A percentile compares a stretch with the other conserved stretches of the same genome.
Evolutionary conservation across 768 basidiomycete genomes (phyloP).

Genomic region (Scleroderma bovista): DNA sequence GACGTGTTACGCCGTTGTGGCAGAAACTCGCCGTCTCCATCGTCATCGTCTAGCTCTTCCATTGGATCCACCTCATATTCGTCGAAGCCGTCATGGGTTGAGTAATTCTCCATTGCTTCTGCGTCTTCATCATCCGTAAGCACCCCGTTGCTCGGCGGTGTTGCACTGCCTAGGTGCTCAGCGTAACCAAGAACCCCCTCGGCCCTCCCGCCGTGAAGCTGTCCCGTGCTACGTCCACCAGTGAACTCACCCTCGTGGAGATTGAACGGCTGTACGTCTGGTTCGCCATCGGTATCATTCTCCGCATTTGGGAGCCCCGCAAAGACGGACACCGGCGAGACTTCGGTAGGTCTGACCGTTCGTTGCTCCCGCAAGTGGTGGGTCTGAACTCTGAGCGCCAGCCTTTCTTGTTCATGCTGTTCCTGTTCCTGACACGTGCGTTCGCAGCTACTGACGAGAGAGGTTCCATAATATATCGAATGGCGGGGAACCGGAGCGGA

Average conservation of each 20-base stretch:
- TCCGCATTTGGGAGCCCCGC: slow-evolving; percentile 27
- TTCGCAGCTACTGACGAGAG: slow-evolving; percentile 27
- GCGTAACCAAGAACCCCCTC: slow-evolving; percentile 19
- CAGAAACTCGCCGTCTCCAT: slow-evolving; percentile 30
- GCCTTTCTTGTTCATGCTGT: slow-evolving; percentile 26
- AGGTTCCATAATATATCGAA: slow-evolving; percentile 26
- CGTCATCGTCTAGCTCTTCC: slow-evolving; percentile 21
- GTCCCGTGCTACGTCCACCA: slow-evolving; percentile 26
- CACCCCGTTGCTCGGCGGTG: slow-evolving; percentile 7
- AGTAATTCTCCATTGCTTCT: slow-evolving; percentile 20
- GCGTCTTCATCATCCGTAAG: slow-evolving; percentile 20
- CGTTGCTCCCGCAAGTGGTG: slow-evolving; percentile 28
- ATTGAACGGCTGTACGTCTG: slow-evolving; percentile 23
- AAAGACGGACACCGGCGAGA: slow-evolving; percentile 28
- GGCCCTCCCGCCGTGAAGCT: slow-evolving; percentile 2
- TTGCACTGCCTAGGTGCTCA: slow-evolving; percentile 13
- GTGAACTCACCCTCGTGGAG: slow-evolving; percentile 14
- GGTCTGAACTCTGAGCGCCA: slow-evolving; percentile 25
- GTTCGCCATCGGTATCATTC: slow-evolving; percentile 33
- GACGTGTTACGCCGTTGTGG: slow-evolving; percentile 29
- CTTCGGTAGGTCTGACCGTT: slow-evolving; percentile 29
- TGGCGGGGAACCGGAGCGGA: slow-evolving; percentile 31
- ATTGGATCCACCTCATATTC: slow-evolving; percentile 24
- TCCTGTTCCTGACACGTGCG: slow-evolving; percentile 37
- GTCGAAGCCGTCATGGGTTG: slow-evolving; percentile 20